Evolutionary conservation across 768 basidiomycete species (phyloP), one percentile per base, ranked within the genome.

Genomic region (Symmetrospora coprosmae): DNA sequence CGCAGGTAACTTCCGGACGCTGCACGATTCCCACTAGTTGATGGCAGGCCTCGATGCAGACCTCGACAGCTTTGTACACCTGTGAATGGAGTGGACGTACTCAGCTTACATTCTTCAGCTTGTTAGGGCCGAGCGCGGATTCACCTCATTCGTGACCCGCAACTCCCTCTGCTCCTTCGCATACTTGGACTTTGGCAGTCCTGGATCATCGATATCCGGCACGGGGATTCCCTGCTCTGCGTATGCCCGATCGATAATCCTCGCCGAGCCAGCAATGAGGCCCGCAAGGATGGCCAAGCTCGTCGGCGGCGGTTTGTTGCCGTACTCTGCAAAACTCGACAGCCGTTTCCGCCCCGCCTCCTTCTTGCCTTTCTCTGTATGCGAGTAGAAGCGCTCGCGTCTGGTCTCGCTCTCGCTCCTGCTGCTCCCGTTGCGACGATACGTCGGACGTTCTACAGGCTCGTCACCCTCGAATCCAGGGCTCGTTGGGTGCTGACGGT

Each of bases 141-240:
- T 50, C 25, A 50, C 49, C 33, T 58, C 55, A 14, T 31, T 47
- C 21, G 55, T 58, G 5, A 58, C 37, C 30, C 46, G 43, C 39
- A 58, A 43, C 41, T 58, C 55, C 40, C 30, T 58, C 16, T 3
- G 55, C n/a, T 58, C 55, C 23, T 58, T 58, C 8, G 39, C 39
- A 25, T 58, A 58, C 27, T 46, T 58, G 55, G 41, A 45, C 21
- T 58, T 58, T 4, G 55, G 55, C 23, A 58, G 33, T 19, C 55
- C 55, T 8, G 55, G 55, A 58, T 58, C 55, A 47, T 58, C 55
- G 14, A 58, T 58, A 58, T 58, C 55, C 28, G 55, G 55, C 25
- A 58, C 55, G 13, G 55, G 55, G 25, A 58, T 21, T 2, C 43
- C 55, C 27, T 58, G 55, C 13, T 58, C 55, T 9, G 23, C 11